Evolutionary conservation across 164 flowering plant genomes (phyloP), one percentile per base, ranked within the genome.

Genomic region (Amborella trichopoda): DNA sequence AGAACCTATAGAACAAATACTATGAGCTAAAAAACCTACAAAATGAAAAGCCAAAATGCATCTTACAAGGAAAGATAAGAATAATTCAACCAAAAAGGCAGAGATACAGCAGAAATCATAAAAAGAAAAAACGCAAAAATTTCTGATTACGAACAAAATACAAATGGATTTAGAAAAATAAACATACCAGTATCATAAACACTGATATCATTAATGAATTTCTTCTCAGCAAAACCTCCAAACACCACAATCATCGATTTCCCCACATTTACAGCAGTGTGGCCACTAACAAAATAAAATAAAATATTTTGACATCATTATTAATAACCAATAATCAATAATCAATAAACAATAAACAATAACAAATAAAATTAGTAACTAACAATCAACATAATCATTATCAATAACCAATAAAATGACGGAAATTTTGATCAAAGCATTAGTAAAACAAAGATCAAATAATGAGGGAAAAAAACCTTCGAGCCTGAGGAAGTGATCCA

Each of bases 181-280:
- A 17, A 38, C 19, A 3, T 72, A 93, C 96, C 95, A 0, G 75
- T 67, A 44, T 88, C 96, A 48, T 73, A 88, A 16, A 93, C 95
- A n/a, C 56, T 43, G 46, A 85, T 53, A 55, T 93, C 99, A 53
- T 50, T 62, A 55, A 85, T 68, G 58, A 93, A 88, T 41, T 54
- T 68, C 68, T 85, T 88, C 54, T 93, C 91, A 22, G 78, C 59
- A 16, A 93, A 75, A 28, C 99, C 99, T 45, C 99, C 99, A 39
- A 93, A 88, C 26, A 93, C 64, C 18, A 93, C 81, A 37, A 82
- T 67, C 73, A 74, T 82, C 44, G 96, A 84, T 49, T 77, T 82
- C 20, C 96, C 94, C 16, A 93, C 67, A 56, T 67, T 73, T 25
- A 85, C 91, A 14, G 94, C 79, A 12, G 83, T 75, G 56, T 93